These are phyloP conservation scores for Trametes maxima DNA, from an alignment of 768 basidiomycete genomes.

Conservation along the genomic window DNA sequence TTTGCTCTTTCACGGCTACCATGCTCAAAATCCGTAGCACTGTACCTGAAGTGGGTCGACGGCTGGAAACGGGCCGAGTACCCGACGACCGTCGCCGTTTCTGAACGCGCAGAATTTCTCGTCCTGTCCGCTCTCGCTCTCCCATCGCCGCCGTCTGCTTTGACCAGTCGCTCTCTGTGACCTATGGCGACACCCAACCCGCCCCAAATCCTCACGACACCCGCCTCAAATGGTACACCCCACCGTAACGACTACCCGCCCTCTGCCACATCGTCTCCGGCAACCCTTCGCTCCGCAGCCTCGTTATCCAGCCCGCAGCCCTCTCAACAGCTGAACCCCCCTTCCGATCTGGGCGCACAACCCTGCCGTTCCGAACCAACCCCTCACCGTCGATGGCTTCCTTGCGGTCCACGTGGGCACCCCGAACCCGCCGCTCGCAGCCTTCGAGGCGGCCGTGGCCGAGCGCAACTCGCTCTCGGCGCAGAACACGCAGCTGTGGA, in stretches of 20 bases:
- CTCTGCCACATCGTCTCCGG: constrained; percentile 24
- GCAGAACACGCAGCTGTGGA: constrained; percentile 93
- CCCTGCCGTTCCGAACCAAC: constrained; percentile 33
- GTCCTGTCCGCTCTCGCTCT: not conserved
- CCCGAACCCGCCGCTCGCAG: constrained; percentile 54
- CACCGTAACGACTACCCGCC: constrained; percentile 25
- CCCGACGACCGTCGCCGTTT: constrained; percentile 5
- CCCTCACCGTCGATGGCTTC: constrained; percentile 54
- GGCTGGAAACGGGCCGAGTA: too few species aligned
- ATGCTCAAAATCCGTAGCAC: constrained; percentile 81
- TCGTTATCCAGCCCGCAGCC: constrained; percentile 26
- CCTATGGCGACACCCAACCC: constrained; percentile 18
- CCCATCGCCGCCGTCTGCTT: not conserved
- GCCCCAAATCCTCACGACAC: constrained; percentile 18
- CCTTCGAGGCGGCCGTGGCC: constrained; percentile 74
- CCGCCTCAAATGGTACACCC: constrained; percentile 22
- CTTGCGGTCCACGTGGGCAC: constrained; percentile 55
- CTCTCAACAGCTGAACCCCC: constrained; percentile 23
- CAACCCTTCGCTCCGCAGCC: constrained; percentile 22
- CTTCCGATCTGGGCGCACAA: constrained; percentile 18
- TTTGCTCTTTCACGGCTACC: constrained; percentile 95
- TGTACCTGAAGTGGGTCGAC: too few species aligned
- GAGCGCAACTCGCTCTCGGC: constrained; percentile 81
- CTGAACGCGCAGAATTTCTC: constrained; percentile 14
- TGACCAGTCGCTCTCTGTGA: constrained; percentile 1